phyloP scores from a whole-genome alignment of 192 early-diverging fungal species.

The Coemansia sp. region DNA sequence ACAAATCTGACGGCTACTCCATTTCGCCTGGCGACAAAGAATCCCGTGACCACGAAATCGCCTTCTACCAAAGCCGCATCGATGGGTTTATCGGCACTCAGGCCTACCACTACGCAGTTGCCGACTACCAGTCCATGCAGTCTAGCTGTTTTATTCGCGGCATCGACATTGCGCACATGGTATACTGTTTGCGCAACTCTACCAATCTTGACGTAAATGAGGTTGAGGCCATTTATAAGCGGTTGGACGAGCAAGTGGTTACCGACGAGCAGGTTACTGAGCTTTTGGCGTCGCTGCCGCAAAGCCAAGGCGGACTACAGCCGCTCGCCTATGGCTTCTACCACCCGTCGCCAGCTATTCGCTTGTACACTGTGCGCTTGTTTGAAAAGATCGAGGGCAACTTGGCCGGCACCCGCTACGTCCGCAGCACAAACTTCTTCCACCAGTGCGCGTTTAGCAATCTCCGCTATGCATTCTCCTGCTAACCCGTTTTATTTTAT shows the following conservation, averaged over 20 bases:
- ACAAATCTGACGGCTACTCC: constrained; percentile 49
- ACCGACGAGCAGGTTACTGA: constrained; percentile 81
- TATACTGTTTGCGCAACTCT: constrained; percentile 59
- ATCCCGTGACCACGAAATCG: constrained; percentile 65
- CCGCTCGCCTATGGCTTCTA: constrained; percentile 81
- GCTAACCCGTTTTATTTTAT: constrained; percentile 15
- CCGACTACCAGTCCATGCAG: constrained; percentile 64
- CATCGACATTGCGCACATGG: constrained; percentile 71
- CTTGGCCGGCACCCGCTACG: constrained; percentile 54
- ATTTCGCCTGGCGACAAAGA: constrained; percentile 75
- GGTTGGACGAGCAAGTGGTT: constrained; percentile 63
- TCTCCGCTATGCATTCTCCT: constrained; percentile 45
- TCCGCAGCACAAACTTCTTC: constrained; percentile 55
- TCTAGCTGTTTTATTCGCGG: constrained; percentile 59
- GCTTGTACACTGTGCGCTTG: constrained; percentile 68
- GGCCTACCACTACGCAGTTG: constrained; percentile 65
- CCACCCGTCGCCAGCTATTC: constrained; percentile 66
- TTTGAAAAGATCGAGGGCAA: constrained; percentile 72
- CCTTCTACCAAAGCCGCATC: constrained; percentile 71
- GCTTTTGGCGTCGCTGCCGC: constrained; percentile 67
- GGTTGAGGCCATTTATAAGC: constrained; percentile 67
- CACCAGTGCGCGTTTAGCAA: constrained; percentile 55
- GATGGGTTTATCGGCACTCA: constrained; percentile 84
- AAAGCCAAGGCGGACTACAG: constrained; percentile 76
- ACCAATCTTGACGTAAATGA: constrained; percentile 60